These are phyloP conservation scores for Lentinula guzmanii DNA, from an alignment of 768 basidiomycete species.

Conservation along the genomic window DNA sequence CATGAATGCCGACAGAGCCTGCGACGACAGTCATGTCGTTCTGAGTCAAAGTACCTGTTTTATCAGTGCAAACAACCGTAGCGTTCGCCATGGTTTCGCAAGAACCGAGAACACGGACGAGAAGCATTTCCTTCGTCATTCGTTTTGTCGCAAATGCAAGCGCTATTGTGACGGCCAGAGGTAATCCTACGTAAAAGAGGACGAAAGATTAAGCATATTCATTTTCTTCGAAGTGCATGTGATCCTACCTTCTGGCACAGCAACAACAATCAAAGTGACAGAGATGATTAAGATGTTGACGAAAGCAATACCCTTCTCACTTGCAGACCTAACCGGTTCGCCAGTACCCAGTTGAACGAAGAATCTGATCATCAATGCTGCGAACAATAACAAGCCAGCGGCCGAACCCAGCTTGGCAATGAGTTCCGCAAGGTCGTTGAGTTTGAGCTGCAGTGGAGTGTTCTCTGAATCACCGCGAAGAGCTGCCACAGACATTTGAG, in stretches of 20 bases:
- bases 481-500: conserved; percentile 35
- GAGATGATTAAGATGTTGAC: conserved; percentile 92
- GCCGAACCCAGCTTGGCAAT: conserved; percentile 88
- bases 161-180: conserved; percentile 93
- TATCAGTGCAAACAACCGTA: conserved; percentile 92
- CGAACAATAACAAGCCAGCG: conserved; percentile 79
- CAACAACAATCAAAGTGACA: conserved; percentile 86
- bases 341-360: conserved; percentile 77
- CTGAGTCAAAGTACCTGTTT: conserved; percentile 94
- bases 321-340: conserved; percentile 58
- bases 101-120: conserved; percentile 92
- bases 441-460: conserved; percentile 90
- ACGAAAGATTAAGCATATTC: not conserved
- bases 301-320: conserved; percentile 83
- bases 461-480: conserved; percentile 82
- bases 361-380: conserved; percentile 86
- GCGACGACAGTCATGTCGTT: conserved; percentile 97
- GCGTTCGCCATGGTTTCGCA: conserved; percentile 99
- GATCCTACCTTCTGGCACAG: conserved; percentile 73
- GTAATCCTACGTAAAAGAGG: conserved; percentile 47
- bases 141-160: conserved; percentile 96
- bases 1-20: conserved; percentile 89
- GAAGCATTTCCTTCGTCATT: conserved; percentile 94
- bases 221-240: not conserved
- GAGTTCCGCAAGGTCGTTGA: conserved; percentile 89